Percentiles rank a stretch among this genome's conserved stretches.
Conservation (phyloP, 2,329 filamentous ascomycete genomes). For the Ophiocordyceps sinensis region DNA sequence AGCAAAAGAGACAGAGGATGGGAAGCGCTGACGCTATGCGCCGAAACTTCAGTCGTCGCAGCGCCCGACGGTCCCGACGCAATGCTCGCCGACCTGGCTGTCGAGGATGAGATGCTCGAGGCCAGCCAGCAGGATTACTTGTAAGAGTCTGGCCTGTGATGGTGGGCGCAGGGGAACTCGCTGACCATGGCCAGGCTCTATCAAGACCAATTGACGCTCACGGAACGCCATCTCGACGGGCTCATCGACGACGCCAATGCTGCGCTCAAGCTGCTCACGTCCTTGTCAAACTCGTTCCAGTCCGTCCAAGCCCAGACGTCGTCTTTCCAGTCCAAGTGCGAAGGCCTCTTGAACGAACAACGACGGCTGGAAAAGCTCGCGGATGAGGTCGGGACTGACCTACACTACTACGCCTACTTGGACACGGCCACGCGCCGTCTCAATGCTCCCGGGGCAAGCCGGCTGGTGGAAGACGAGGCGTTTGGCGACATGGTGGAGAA, state of each 20-base stretch:
- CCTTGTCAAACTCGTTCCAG: constrained; percentile 73
- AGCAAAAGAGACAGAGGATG: constrained; percentile 27
- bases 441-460: constrained; percentile 81
- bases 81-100: constrained; percentile 12
- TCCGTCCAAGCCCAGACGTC: constrained; percentile 80
- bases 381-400: constrained; percentile 71
- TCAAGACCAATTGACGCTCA: constrained; percentile 65
- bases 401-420: constrained; percentile 90
- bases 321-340: constrained; percentile 86
- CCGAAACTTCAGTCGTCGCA: constrained; percentile 1
- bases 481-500: constrained; percentile 82
- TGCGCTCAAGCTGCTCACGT: constrained; percentile 61
- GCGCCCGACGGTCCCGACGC: constrained; percentile 11
- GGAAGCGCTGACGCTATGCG: constrained; percentile 32
- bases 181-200: constrained; percentile 44
- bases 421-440: constrained; percentile 80
- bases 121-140: constrained; percentile 76
- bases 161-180: background rate
- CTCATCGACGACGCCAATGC: constrained; percentile 65
- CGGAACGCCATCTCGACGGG: constrained; percentile 67
- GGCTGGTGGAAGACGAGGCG: constrained; percentile 67
- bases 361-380: constrained; percentile 64
- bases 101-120: constrained; percentile 57
- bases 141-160: constrained; percentile 30
- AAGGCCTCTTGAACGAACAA: constrained; percentile 73